phyloP scores from a whole-genome alignment of 2,329 filamentous ascomycete species.

The Cladophialophora exuberans region DNA sequence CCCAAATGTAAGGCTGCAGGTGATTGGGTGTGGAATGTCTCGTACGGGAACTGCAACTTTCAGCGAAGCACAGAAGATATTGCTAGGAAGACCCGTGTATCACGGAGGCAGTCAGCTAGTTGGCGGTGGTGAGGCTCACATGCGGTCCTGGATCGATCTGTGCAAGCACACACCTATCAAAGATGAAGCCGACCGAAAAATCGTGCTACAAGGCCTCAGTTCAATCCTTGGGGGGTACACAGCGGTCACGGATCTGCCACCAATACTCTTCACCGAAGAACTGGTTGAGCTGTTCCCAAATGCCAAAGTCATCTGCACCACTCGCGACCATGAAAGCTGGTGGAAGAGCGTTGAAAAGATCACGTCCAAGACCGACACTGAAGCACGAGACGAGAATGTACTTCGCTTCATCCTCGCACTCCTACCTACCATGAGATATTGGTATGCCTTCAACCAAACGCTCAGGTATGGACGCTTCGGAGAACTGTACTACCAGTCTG shows the following conservation, averaged over 20 bases:
- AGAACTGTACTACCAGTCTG: conserved; percentile 6
- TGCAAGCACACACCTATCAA: conserved; percentile 11
- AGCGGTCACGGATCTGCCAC: conserved; percentile 4
- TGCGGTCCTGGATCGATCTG: conserved; percentile 3
- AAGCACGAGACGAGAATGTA: conserved; percentile 2
- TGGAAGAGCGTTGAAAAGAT: conserved; percentile 2
- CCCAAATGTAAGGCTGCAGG: conserved; percentile 8
- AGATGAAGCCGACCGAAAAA: conserved; percentile 2
- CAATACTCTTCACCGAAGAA: conserved; percentile 8
- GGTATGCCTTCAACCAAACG: conserved; percentile 2
- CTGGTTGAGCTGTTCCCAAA: conserved; percentile 8
- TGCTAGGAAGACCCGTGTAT: conserved; percentile 4
- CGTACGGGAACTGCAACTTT: conserved; percentile 5
- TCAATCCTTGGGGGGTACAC: neutral
- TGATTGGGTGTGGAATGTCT: conserved; percentile 10
- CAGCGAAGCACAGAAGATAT: conserved; percentile 3
- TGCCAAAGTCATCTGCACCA: conserved; percentile 9
- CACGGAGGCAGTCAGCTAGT: conserved; percentile 8
- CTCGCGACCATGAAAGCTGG: conserved; percentile 6
- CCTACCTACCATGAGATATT: conserved; percentile 13
- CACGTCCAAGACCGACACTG: conserved; percentile 3
- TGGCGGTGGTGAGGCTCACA: conserved; percentile 2
- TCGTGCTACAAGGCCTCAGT: conserved; percentile 2
- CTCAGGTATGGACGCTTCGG: conserved; percentile 6
- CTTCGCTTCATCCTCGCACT: conserved; percentile 5